Evolutionary conservation across 164 flowering plant species (phyloP).

Genomic region (Hamamelis virginiana): DNA sequence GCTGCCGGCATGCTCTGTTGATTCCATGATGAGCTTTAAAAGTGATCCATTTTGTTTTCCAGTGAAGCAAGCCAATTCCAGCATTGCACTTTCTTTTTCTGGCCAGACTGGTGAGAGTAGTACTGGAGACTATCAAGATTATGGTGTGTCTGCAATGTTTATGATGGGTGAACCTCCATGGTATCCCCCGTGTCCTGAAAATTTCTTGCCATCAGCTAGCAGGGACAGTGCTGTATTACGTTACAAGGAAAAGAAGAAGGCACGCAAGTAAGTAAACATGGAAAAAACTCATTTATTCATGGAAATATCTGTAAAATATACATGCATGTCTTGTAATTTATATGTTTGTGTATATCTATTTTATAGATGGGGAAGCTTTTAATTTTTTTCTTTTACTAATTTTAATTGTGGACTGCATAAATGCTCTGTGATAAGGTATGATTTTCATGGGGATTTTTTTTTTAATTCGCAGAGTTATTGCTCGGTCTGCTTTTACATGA

Average conservation of each 20-base stretch:
- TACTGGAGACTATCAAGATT: constrained; percentile 68
- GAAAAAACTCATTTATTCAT: background rate
- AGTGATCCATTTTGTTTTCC: constrained; percentile 61
- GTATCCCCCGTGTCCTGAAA: constrained; percentile 55
- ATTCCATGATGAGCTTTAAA: constrained; percentile 63
- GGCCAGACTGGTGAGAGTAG: constrained; percentile 58
- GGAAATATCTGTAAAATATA: too few relatives aligned
- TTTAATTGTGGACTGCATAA: too few relatives aligned
- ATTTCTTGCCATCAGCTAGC: constrained; percentile 39
- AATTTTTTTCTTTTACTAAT: too few relatives aligned
- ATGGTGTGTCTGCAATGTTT: constrained; percentile 64
- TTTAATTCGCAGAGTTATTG: too few relatives aligned
- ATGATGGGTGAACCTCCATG: constrained; percentile 72
- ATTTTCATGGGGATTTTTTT: too few relatives aligned
- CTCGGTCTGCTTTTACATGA: background rate
- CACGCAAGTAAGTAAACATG: constrained; percentile 55
- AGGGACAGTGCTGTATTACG: constrained; percentile 77
- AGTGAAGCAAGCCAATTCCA: constrained; percentile 45
- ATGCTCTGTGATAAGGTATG: too few relatives aligned
- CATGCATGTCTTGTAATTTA: too few relatives aligned
- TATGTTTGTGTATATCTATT: too few relatives aligned
- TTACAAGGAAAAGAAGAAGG: constrained; percentile 84
- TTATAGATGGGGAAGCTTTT: too few relatives aligned
- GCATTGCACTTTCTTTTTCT: constrained; percentile 51
- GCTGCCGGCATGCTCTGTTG: constrained; percentile 77